phyloP scores from a whole-genome alignment of 2,329 filamentous ascomycete genomes.

The Lithohypha guttulata region DNA sequence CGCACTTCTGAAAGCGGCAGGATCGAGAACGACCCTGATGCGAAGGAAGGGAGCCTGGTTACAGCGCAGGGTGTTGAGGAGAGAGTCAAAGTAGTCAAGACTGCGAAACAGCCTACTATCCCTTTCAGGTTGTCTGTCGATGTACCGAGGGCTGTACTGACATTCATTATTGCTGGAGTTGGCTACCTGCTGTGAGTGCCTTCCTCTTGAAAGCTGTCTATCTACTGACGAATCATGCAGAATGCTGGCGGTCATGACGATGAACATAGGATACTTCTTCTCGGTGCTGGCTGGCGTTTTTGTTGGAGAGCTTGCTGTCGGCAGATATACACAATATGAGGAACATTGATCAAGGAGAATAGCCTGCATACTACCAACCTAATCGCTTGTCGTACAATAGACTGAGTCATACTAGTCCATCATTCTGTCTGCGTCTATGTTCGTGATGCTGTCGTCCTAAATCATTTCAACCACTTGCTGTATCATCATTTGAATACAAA shows the following conservation, averaged over 20 bases:
- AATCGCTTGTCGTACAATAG: too few species aligned
- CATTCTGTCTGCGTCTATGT: too few species aligned
- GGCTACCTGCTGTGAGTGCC: conserved; percentile 72
- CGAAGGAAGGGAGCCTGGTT: conserved; percentile 54
- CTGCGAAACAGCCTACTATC: conserved; percentile 39
- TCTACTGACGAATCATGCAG: conserved; percentile 36
- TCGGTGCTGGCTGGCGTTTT: conserved; percentile 72
- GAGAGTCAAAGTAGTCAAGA: conserved; percentile 61
- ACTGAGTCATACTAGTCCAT: too few species aligned
- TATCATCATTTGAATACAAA: too few species aligned
- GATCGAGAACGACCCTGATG: conserved; percentile 48
- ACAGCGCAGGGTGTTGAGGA: conserved; percentile 73
- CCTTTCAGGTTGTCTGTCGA: conserved; percentile 80
- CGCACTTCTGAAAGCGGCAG: conserved; percentile 49
- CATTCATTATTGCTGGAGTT: conserved; percentile 62
- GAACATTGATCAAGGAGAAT: too few species aligned
- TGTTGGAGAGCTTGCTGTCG: conserved; percentile 71
- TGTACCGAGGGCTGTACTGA: conserved; percentile 58
- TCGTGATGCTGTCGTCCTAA: too few species aligned
- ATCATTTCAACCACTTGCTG: too few species aligned
- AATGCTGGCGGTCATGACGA: conserved; percentile 86
- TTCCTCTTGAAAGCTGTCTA: conserved; percentile 1
- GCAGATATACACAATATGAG: conserved; percentile 49
- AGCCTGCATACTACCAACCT: too few species aligned
- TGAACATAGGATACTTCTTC: conserved; percentile 76